Percentiles rank a stretch among this genome's conserved stretches.
phyloP scores from a whole-genome alignment of 352 stramenopile genomes.

The Pythium aquatile region DNA sequence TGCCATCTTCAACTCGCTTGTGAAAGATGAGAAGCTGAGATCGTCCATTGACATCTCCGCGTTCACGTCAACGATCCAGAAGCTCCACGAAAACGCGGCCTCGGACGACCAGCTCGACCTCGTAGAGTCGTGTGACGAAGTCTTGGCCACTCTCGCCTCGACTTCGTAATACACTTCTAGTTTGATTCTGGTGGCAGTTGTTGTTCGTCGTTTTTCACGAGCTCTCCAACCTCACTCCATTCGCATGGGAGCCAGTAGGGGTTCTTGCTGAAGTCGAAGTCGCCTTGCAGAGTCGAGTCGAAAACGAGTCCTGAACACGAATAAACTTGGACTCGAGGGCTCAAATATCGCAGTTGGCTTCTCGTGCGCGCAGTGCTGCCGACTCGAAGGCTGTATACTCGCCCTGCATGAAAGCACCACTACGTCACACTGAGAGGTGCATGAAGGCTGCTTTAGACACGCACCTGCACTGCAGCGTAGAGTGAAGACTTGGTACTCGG shows the following conservation, averaged over 20 bases:
- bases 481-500: conserved; percentile 18
- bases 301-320: conserved; percentile 40
- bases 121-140: conserved; percentile 15
- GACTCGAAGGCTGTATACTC: conserved; percentile 14
- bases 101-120: conserved; percentile 17
- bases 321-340: conserved; percentile 55
- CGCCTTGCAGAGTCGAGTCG: conserved; percentile 25
- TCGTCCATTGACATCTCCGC: not conserved
- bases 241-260: conserved; percentile 60
- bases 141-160: conserved; percentile 7
- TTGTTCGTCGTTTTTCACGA: conserved; percentile 11
- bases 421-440: no score
- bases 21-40: conserved; percentile 15
- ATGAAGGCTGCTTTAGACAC: no score
- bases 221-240: conserved; percentile 38
- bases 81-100: conserved; percentile 14
- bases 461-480: conserved; percentile 18
- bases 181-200: not conserved
- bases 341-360: conserved; percentile 16
- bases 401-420: not conserved
- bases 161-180: not conserved
- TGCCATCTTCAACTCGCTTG: conserved; percentile 8
- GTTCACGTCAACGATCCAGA: conserved; percentile 6
- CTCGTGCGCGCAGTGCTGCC: not conserved
- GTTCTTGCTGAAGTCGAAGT: conserved; percentile 29